Percentiles rank a stretch among this genome's conserved stretches.
phyloP scores from a whole-genome alignment of 2,329 filamentous ascomycete genomes.

The Colletotrichum endophyticum region DNA sequence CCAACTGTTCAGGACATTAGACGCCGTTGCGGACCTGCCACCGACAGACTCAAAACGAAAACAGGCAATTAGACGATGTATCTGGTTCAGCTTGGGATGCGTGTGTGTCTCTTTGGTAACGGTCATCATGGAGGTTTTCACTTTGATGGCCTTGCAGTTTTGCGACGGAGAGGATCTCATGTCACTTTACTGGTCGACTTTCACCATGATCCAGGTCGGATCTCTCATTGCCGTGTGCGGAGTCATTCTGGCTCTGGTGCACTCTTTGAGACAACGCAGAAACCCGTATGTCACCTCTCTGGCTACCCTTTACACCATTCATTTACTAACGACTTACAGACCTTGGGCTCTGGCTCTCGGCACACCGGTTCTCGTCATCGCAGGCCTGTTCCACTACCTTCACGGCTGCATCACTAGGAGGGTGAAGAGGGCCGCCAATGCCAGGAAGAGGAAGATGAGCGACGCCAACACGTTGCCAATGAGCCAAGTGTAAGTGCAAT shows the following conservation, averaged over 20 bases:
- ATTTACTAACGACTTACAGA: conserved; percentile 28
- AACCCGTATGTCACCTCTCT: conserved; percentile 49
- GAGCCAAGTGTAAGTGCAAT: conserved; percentile 46
- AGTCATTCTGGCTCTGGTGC: conserved; percentile 57
- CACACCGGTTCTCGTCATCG: conserved; percentile 64
- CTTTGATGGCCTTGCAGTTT: conserved; percentile 59
- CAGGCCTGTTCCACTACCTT: conserved; percentile 55
- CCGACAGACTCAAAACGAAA: conserved; percentile 38
- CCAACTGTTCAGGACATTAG: conserved; percentile 33
- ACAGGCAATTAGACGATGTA: conserved; percentile 40
- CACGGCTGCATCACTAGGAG: conserved; percentile 43
- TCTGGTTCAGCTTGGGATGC: conserved; percentile 48
- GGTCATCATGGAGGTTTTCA: conserved; percentile 60
- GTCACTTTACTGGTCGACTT: conserved; percentile 65
- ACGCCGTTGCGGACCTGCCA: conserved; percentile 36
- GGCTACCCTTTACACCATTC: not conserved
- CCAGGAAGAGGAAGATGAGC: conserved; percentile 25
- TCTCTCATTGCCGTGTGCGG: conserved; percentile 63
- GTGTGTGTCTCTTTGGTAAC: conserved; percentile 48
- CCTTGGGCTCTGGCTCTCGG: conserved; percentile 65
- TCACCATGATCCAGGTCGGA: conserved; percentile 64
- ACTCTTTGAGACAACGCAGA: conserved; percentile 52
- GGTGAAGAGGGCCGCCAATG: conserved; percentile 32
- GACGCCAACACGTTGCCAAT: conserved; percentile 36
- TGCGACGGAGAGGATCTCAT: conserved; percentile 66